phyloP scores from a whole-genome alignment of 2,329 filamentous ascomycete genomes.

The Ceratocystiopsis minuta region DNA sequence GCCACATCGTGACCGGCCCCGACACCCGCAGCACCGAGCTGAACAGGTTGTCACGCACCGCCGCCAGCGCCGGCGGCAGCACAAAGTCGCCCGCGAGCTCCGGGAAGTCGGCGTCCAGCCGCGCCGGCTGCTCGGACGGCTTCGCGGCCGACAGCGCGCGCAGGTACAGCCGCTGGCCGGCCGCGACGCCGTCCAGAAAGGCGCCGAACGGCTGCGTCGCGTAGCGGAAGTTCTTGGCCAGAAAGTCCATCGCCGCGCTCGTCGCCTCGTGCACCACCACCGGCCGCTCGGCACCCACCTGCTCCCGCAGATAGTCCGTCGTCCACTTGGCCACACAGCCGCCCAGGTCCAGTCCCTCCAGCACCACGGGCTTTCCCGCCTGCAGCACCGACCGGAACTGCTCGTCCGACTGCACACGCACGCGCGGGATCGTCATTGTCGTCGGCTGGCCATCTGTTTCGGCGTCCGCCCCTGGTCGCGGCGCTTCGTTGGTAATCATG shows the following conservation, averaged over 20 bases:
- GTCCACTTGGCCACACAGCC: constrained; percentile 51
- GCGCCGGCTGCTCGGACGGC: constrained; percentile 52
- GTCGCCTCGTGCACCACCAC: constrained; percentile 57
- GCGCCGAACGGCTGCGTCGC: constrained; percentile 45
- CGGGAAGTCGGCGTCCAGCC: constrained; percentile 54
- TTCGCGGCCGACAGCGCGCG: constrained; percentile 54
- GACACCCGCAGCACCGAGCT: constrained; percentile 68
- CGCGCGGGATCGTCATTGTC: constrained; percentile 25
- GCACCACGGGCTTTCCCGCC: constrained; percentile 41
- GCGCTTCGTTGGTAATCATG: constrained; percentile 3
- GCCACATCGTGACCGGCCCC: constrained; percentile 69
- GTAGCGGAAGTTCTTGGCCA: constrained; percentile 68
- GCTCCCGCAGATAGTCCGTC: constrained; percentile 44
- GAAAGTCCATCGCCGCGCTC: constrained; percentile 57
- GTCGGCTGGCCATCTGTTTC: too few species aligned
- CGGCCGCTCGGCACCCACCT: constrained; percentile 42
- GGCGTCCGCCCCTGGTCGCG: too few species aligned
- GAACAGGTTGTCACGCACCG: constrained; percentile 45
- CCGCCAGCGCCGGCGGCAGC: constrained; percentile 42
- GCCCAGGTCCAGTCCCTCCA: constrained; percentile 50
- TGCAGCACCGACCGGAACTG: constrained; percentile 44
- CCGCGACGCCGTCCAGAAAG: constrained; percentile 43
- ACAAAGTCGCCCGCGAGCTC: constrained; percentile 49
- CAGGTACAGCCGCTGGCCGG: constrained; percentile 53
- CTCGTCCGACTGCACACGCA: constrained; percentile 29